Evolutionary conservation across 2,329 filamentous ascomycete genomes (phyloP).

Genomic region (Sporothrix pallida): DNA sequence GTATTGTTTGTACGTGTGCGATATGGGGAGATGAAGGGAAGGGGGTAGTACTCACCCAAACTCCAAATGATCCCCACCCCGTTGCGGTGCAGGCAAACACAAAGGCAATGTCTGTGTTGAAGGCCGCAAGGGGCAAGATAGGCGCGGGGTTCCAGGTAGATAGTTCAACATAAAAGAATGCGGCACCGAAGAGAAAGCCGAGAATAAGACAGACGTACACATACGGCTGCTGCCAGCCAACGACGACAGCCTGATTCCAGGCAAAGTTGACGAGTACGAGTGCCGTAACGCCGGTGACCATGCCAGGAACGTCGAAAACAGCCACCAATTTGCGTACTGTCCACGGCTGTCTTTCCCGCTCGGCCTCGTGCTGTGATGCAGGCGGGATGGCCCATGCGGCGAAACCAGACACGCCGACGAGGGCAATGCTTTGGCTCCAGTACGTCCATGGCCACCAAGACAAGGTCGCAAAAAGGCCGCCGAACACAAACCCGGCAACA

Average conservation of each 20-base stretch:
- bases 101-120: slow-evolving; percentile 36
- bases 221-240: slow-evolving; percentile 38
- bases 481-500: slow-evolving; percentile 50
- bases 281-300: slow-evolving; percentile 31
- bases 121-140: slow-evolving; percentile 38
- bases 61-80: slow-evolving; percentile 39
- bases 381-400: slow-evolving; percentile 40
- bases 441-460: slow-evolving; percentile 51
- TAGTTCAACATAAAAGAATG: slow-evolving; percentile 37
- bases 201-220: slow-evolving; percentile 37
- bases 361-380: slow-evolving; percentile 28
- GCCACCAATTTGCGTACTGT: slow-evolving; percentile 2
- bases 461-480: slow-evolving; percentile 47
- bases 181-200: slow-evolving; percentile 35
- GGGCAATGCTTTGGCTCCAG: slow-evolving; percentile 36
- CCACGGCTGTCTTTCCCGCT: background rate
- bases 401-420: slow-evolving; percentile 35
- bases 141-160: slow-evolving; percentile 31
- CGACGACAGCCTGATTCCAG: slow-evolving; percentile 38
- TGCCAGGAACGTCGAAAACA: slow-evolving; percentile 35
- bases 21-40: background rate
- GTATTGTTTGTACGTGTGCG: background rate
- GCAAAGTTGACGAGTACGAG: slow-evolving; percentile 40
- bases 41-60: slow-evolving; percentile 24
- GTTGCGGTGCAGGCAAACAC: slow-evolving; percentile 32